Evolutionary conservation across 495 filamentous ascomycete genomes (phyloP), one percentile per base, ranked within the genome.

Genomic region (Tuber borchii): DNA sequence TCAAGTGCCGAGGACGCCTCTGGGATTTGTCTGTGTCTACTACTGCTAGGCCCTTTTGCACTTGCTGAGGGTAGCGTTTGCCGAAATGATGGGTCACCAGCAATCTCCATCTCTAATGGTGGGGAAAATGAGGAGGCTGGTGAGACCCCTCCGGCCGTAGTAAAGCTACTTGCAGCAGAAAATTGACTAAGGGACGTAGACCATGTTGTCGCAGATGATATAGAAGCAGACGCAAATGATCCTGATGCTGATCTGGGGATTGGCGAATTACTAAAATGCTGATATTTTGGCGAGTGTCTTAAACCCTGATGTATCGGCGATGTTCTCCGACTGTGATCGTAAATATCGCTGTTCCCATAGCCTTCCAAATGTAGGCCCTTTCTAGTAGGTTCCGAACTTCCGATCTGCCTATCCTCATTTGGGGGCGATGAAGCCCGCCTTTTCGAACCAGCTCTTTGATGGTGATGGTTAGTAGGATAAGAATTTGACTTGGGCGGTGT

Each of bases 391-490:
- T 82, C 81, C n/a, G 73, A 77, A 45, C 70, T 77, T 31, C 75
- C 79, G 39, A 71, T 37, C 71, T 74, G 72, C 12, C 65, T 75
- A 65, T 82, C 81, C 10, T 82, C 81, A 74, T 80, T 78, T 14
- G 81, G 81, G 10, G 81, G 81, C 8, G 81, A 83, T 8, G 81
- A 82, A 46, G 81, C 81, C 70, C 81, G 74, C 37, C 81, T 77
- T 51, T 83, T 83, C 22, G 76, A 81, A 70, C 80, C 80, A 69
- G 75, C 79, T 56, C 81, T 73, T 73, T 75, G 78, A 34, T 79
- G 75, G 70, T 70, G 69, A 69, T 77, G 56, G 19, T 79, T 75
- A 40, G 46, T 71, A 20, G 79, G 79, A 69, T 81, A 81, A 71
- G 80, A 81, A 56, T 79, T 82, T 9, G 80, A 75, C 74, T 77